Evolutionary conservation across 495 filamentous ascomycete genomes (phyloP).

Genomic region (Hypoxylon fuscum): DNA sequence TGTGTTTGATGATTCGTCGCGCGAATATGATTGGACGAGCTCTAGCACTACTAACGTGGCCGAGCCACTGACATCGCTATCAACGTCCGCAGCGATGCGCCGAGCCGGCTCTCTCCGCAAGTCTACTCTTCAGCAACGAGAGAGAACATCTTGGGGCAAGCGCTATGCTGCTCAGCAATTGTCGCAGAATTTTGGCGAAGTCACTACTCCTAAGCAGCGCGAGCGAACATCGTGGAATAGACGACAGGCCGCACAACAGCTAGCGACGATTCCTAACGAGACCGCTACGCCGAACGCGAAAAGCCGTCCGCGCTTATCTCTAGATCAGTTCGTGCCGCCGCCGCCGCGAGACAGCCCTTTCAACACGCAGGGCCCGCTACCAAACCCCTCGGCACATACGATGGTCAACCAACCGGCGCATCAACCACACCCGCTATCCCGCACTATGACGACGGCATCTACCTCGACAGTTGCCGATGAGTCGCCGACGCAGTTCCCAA

Average conservation of each 20-base stretch:
- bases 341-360: constrained; percentile 72
- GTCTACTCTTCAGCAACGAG: constrained; percentile 87
- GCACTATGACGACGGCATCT: constrained; percentile 83
- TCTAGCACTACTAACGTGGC: constrained; percentile 39
- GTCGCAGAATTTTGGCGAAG: constrained; percentile 55
- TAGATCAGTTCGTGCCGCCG: constrained; percentile 75
- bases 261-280: constrained; percentile 55
- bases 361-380: constrained; percentile 58
- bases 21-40: constrained; percentile 55
- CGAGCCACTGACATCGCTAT: constrained; percentile 42
- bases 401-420: constrained; percentile 50
- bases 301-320: constrained; percentile 74
- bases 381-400: constrained; percentile 64
- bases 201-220: constrained; percentile 54
- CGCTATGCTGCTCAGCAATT: constrained; percentile 58
- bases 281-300: constrained; percentile 58
- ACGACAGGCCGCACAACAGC: constrained; percentile 56
- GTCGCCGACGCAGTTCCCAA: constrained; percentile 72
- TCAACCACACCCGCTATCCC: constrained; percentile 85
- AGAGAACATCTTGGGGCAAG: constrained; percentile 67
- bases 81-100: constrained; percentile 50
- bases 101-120: constrained; percentile 78
- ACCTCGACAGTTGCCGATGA: constrained; percentile 79
- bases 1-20: constrained; percentile 55
- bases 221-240: constrained; percentile 57